Percentiles rank a stretch among this genome's conserved stretches.
phyloP scores from a whole-genome alignment of 2,329 filamentous ascomycete genomes.

The Acrodontium crateriforme region DNA sequence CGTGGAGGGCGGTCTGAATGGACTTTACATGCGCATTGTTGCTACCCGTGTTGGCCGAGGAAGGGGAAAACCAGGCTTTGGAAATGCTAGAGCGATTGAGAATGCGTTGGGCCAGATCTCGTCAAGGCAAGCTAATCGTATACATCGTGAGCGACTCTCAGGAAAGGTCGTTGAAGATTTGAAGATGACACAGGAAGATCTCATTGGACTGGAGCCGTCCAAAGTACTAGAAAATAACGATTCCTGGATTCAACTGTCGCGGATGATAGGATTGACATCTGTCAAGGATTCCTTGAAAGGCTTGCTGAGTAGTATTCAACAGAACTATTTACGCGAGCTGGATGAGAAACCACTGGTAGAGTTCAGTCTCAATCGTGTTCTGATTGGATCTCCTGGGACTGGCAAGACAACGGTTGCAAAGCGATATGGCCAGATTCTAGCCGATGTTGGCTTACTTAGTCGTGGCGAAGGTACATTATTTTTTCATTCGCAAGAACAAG shows the following conservation, averaged over 20 bases:
- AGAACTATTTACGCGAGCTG: conserved; percentile 55
- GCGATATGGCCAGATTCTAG: conserved; percentile 55
- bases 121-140: conserved; percentile 44
- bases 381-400: conserved; percentile 58
- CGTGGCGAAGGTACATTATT: conserved; percentile 48
- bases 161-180: conserved; percentile 40
- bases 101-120: conserved; percentile 44
- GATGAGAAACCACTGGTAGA: conserved; percentile 44
- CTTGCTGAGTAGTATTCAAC: conserved; percentile 46
- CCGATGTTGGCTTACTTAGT: conserved; percentile 51
- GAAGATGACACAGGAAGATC: conserved; percentile 49
- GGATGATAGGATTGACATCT: conserved; percentile 42
- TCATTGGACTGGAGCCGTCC: conserved; percentile 56
- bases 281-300: conserved; percentile 50
- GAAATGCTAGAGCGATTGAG: conserved; percentile 57
- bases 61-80: conserved; percentile 54
- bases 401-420: conserved; percentile 67
- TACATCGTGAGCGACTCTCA: conserved; percentile 34
- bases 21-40: conserved; percentile 51
- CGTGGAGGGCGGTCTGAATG: conserved; percentile 43
- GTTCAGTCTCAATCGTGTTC: conserved; percentile 53
- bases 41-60: conserved; percentile 46
- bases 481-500: neutral
- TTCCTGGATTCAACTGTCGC: conserved; percentile 45
- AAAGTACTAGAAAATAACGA: conserved; percentile 36